phyloP scores from a whole-genome alignment of 192 early-diverging fungal species.

The Haplosporangium gracile region DNA sequence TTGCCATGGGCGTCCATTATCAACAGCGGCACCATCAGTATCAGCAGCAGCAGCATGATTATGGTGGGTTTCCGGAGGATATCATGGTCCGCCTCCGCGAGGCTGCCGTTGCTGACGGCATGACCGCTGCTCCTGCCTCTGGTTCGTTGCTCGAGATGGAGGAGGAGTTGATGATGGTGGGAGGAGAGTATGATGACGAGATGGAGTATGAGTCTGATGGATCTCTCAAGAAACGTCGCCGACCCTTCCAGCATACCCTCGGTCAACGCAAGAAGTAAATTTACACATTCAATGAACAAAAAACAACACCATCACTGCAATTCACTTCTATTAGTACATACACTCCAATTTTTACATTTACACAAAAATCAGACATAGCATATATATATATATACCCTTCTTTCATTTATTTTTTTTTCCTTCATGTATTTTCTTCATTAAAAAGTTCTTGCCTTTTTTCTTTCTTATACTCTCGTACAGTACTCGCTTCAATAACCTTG shows the following conservation, averaged over 20 bases:
- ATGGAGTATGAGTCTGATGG: conserved; percentile 2
- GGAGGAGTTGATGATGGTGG: conserved; percentile 17
- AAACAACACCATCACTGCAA: not conserved
- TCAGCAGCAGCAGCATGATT: not conserved
- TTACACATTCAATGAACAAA: not conserved
- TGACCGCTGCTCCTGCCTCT: not conserved
- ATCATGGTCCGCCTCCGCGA: not conserved
- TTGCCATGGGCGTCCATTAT: not conserved
- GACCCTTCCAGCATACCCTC: conserved; percentile 9
- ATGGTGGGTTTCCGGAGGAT: conserved; percentile 1
- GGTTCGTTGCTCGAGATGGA: not conserved
- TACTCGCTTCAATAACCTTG: not conserved
- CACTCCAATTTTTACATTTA: not conserved
- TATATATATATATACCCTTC: conserved; percentile 18
- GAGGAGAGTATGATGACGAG: conserved; percentile 5
- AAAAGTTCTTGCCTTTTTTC: not conserved
- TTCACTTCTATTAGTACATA: not conserved
- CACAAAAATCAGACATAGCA: not conserved
- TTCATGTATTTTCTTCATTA: not conserved
- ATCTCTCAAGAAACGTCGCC: conserved; percentile 17
- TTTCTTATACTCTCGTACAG: not conserved
- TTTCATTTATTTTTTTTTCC: not conserved
- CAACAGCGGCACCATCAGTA: not conserved
- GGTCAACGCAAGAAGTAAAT: conserved; percentile 25
- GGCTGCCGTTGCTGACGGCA: not conserved